Evolutionary conservation across 2,329 filamentous ascomycete species (phyloP).

Genomic region (Tolypocladium capitatum): DNA sequence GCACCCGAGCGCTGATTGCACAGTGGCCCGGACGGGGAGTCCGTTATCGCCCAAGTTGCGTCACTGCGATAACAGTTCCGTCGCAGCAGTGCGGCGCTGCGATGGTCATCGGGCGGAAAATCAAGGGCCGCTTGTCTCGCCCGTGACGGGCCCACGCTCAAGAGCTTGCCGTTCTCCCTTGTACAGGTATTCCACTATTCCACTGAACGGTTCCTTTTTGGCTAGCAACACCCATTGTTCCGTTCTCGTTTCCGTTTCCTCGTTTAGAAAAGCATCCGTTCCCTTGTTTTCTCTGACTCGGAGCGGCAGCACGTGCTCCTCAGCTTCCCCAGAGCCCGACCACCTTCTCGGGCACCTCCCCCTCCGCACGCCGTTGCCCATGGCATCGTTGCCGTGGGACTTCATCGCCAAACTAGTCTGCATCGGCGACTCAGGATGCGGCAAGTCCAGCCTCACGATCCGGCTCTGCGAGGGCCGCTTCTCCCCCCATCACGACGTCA

Average conservation of each 20-base stretch:
- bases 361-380: conserved; percentile 16
- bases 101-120: neutral
- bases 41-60: too few relatives aligned
- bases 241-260: neutral
- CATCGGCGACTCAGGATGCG: conserved; percentile 91
- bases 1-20: neutral
- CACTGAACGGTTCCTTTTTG: neutral
- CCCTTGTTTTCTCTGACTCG: neutral
- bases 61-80: neutral
- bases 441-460: conserved; percentile 88
- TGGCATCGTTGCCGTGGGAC: conserved; percentile 71
- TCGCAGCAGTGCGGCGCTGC: neutral
- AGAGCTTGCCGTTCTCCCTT: too few relatives aligned
- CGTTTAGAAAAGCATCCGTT: neutral
- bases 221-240: neutral
- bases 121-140: neutral
- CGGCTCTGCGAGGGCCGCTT: conserved; percentile 95
- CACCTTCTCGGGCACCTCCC: neutral
- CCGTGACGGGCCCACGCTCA: too few relatives aligned
- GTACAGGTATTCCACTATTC: neutral
- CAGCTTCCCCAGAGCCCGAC: neutral
- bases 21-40: too few relatives aligned
- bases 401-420: conserved; percentile 98
- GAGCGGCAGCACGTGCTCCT: neutral
- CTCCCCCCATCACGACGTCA: conserved; percentile 88